A percentile compares a stretch with the other conserved stretches of the same genome.
These are phyloP conservation scores for Metschnikowia cubensis DNA, from an alignment of 805 yeast genomes.

Conservation along the genomic window DNA sequence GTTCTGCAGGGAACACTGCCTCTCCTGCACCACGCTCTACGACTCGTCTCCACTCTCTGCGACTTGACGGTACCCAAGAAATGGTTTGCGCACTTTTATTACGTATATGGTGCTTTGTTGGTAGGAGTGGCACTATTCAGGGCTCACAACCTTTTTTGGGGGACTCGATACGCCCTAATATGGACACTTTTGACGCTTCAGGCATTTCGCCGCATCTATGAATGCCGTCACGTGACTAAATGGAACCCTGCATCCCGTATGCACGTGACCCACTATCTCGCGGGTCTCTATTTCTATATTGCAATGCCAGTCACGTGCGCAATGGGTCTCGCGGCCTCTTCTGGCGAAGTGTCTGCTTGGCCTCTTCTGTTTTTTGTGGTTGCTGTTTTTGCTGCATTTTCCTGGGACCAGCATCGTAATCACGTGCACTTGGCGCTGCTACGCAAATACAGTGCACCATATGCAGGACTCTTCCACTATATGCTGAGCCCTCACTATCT, in stretches of 20 bases:
- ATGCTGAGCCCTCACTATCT: slow-evolving; percentile 66
- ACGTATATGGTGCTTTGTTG: slow-evolving; percentile 34
- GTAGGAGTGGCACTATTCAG: slow-evolving; percentile 15
- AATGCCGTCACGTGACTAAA: slow-evolving; percentile 48
- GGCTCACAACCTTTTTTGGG: slow-evolving; percentile 9
- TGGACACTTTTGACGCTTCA: slow-evolving; percentile 39
- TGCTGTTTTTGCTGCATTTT: slow-evolving; percentile 27
- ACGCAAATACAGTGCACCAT: slow-evolving; percentile 56
- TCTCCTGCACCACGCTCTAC: neutral
- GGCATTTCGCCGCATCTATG: slow-evolving; percentile 51
- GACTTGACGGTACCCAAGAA: slow-evolving; percentile 54
- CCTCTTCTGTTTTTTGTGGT: neutral
- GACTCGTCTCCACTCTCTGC: neutral
- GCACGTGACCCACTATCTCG: slow-evolving; percentile 62
- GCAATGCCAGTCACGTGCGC: slow-evolving; percentile 38
- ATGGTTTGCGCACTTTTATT: slow-evolving; percentile 62
- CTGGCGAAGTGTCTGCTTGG: neutral
- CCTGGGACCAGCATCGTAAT: slow-evolving; percentile 51
- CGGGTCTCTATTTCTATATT: slow-evolving; percentile 58
- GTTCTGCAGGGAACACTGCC: neutral
- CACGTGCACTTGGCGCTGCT: slow-evolving; percentile 49
- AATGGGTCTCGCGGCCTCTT: neutral
- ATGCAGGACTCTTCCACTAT: slow-evolving; percentile 43
- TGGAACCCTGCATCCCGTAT: slow-evolving; percentile 49
- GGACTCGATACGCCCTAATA: slow-evolving; percentile 19